phyloP scores from a whole-genome alignment of 1,284 basidiomycete genomes.

The Mycena sp. region DNA sequence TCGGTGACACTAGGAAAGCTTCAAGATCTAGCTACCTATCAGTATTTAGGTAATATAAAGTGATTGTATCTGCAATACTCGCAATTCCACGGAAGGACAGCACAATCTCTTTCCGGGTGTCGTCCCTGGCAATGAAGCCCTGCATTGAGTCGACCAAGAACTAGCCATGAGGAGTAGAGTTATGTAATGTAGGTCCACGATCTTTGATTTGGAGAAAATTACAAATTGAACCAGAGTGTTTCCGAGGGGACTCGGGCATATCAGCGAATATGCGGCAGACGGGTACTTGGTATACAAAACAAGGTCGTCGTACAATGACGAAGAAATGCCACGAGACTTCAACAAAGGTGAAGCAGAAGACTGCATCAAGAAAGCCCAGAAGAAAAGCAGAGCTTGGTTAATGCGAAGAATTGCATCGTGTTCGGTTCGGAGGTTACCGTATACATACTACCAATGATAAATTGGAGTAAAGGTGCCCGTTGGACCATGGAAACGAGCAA shows the following conservation, averaged over 20 bases:
- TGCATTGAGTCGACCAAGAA: background rate
- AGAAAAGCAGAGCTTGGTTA: no score
- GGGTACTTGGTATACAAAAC: background rate
- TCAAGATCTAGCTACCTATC: background rate
- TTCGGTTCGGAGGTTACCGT: no score
- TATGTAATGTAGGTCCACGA: no score
- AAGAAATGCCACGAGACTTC: background rate
- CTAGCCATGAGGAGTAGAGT: background rate
- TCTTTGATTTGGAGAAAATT: background rate
- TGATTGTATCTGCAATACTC: background rate
- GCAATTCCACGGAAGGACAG: slow-evolving; percentile 7
- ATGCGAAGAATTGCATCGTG: no score
- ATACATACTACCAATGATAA: no score
- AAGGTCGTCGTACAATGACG: background rate
- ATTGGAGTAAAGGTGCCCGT: no score
- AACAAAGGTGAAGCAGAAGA: background rate
- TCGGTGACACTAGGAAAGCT: background rate
- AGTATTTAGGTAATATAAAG: background rate
- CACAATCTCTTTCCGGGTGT: slow-evolving; percentile 4
- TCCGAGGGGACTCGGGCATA: background rate
- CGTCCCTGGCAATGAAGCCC: slow-evolving; percentile 8
- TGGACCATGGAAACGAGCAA: no score
- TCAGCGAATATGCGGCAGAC: background rate
- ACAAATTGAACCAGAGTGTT: background rate
- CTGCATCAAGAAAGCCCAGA: no score